phyloP scores from a whole-genome alignment of 208 protist genomes.

The Histomonas meleagridis region DNA sequence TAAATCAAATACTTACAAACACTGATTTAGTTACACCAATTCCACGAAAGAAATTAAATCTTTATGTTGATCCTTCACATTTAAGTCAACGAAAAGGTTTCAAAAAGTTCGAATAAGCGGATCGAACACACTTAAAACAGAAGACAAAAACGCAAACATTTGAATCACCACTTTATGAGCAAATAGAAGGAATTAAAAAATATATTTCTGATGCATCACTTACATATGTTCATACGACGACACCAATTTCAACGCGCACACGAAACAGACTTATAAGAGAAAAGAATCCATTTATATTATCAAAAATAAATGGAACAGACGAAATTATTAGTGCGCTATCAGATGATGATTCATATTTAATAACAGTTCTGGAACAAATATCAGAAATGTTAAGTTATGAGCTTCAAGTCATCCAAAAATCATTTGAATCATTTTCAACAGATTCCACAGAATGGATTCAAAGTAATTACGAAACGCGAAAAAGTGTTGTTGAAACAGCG shows the following conservation, averaged over 20 bases:
- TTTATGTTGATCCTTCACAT: background rate
- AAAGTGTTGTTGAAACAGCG: background rate
- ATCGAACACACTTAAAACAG: background rate
- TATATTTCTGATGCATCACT: background rate
- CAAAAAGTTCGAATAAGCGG: background rate
- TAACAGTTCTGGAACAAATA: background rate
- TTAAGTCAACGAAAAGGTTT: background rate
- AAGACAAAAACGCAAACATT: background rate
- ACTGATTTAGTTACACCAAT: background rate
- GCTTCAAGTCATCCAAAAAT: background rate
- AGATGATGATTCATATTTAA: background rate
- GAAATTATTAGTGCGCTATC: background rate
- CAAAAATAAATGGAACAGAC: background rate
- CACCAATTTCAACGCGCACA: background rate
- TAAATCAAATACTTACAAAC: background rate
- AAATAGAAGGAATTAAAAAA: background rate
- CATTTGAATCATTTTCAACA: background rate
- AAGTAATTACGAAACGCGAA: background rate
- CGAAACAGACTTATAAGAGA: background rate
- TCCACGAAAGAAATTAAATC: background rate
- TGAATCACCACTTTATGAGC: background rate
- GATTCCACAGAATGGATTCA: conserved; percentile 3
- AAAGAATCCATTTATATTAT: background rate
- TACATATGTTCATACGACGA: background rate
- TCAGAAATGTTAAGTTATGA: background rate